Base-by-base conservation (phyloP, 106 monocot species). In the Amphibolis antarctica region DNA sequence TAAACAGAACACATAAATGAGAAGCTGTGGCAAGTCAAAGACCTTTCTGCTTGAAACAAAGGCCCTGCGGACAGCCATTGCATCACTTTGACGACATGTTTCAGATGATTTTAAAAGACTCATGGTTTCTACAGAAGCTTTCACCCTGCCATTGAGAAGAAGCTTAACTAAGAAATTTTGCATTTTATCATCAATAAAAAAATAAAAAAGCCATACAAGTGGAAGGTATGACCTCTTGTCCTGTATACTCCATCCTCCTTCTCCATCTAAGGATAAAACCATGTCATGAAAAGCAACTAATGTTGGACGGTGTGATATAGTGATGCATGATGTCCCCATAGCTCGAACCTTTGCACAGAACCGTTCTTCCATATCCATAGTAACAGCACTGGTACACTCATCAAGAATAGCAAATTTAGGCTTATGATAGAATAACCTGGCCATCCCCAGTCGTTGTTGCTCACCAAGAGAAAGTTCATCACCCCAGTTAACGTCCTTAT, bases 401-500 rank as follows among this genome's bases (percentile, higher is more conserved):
- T 96, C 94, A 65, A 96, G 81, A 78, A 96, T 96, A 46, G 94
- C 94, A 77, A 96, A 96, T 52, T 82, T 96, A 24, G 94, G 94
- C 58, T 80, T 96, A 72, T 96, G 94, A 73, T 89, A 96, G 68
- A 96, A 96, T 44, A 96, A 67, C 24, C 94, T 79, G 57, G 94
- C 94, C 94, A 96, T 96, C 55, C 94, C 94, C 9, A 96, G 72
- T 68, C 94, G 79, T 64, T 96, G 94, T 73, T 96, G 94, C 74
- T 96, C 94, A 28, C 94, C 94, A 69, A 96, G 84, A 60, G 94
- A 96, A 64, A 96, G 81, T 65, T 96, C 94, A 71, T 96, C 89
- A 60, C 94, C 94, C 94, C 94, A 96, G 65, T 96, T 96, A 62
- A 96, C 66, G 74, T 96, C 94, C 80, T 86, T 74, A 29, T 86